Evolutionary conservation across 768 basidiomycete species (phyloP), one percentile per base, ranked within the genome.

Genomic region (Lenzites betulinus): DNA sequence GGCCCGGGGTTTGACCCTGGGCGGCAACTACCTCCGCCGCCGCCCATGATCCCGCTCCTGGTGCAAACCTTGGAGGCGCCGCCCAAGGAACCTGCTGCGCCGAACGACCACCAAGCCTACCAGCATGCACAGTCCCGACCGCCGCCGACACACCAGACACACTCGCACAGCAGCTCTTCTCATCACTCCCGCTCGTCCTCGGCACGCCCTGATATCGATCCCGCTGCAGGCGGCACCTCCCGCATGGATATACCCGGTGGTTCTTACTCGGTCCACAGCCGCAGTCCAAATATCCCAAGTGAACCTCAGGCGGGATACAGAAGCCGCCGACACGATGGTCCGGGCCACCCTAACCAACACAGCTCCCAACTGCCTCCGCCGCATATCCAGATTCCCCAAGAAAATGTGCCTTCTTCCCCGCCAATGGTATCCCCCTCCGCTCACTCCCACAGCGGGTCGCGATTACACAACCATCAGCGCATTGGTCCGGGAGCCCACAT

Each of bases 401-500:
- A 65, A 41, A 60, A 64, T 52, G 20, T 64, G 28, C 67, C 69
- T 2, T 13, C 78, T 13, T 77, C 79, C 20, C 76, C 72, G 9
- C 72, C 68, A 20, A 69, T 72, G 46, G 59, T 62, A 20, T 69
- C 68, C n/a, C 69, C 66, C 25, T 64, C 63, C 20, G 56, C 58
- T 54, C 56, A 57, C 25, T 58, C 57, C 15, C 53, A 54, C 20
- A 33, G 30, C 30, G 35, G 56, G 25, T 35, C 54, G 20, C 64
- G 58, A 30, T 20, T 54, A 23, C 89, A 89, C 70, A 78, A 78
- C 60, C 88, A 89, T 72, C 88, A 88, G 71, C 85, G 86, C 55
- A 68, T 86, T 66, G 87, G 86, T 7, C 86, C 87, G 41, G 86
- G 79, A 3, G 77, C 83, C 25, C 83, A 80, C 65, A 77, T 87